Evolutionary conservation across 805 yeast species (phyloP).

Genomic region (Saturnispora besseyi): DNA sequence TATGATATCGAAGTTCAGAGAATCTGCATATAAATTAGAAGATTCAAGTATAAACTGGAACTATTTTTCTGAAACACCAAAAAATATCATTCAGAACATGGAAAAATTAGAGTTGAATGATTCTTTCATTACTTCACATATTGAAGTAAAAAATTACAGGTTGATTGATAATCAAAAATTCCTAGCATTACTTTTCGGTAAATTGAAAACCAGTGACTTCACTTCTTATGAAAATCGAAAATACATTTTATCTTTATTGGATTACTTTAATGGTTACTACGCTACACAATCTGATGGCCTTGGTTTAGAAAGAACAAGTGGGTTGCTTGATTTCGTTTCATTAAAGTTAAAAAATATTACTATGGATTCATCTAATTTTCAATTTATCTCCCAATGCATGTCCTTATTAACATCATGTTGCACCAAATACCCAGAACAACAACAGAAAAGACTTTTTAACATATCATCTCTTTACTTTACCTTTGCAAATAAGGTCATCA

Average conservation of each 20-base stretch:
- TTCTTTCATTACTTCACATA: background rate
- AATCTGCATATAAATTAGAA: background rate
- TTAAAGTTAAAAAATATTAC: constrained; percentile 14
- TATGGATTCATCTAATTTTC: constrained; percentile 13
- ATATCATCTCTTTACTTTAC: constrained; percentile 39
- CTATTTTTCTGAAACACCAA: background rate
- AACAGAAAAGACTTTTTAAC: constrained; percentile 34
- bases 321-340: constrained; percentile 18
- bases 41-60: constrained; percentile 5
- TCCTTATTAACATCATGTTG: background rate
- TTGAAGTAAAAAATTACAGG: background rate
- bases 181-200: background rate
- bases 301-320: background rate
- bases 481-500: constrained; percentile 25
- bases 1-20: background rate
- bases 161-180: background rate
- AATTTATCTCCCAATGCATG: constrained; percentile 15
- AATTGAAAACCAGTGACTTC: too few relatives aligned
- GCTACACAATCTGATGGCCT: background rate
- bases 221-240: background rate
- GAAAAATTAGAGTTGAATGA: background rate
- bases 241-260: background rate
- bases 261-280: background rate
- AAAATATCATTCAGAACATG: background rate
- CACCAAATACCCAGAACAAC: constrained; percentile 1